These are phyloP conservation scores for Solanum phureja DNA, from an alignment of 257 asterid species.

Conservation along the genomic window DNA sequence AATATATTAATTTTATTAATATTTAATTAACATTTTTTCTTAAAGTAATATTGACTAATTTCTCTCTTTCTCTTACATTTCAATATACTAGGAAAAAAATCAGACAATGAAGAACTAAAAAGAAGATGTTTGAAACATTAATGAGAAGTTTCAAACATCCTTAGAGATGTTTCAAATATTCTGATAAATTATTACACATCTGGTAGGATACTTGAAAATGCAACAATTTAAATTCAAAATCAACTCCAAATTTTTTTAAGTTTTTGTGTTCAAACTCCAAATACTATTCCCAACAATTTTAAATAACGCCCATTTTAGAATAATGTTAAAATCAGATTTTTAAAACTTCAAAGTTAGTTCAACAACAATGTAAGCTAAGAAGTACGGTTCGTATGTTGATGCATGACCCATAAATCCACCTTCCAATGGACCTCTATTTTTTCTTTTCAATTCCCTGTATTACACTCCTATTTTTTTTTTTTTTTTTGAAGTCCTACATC, in stretches of 20 bases:
- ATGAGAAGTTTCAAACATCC: neutral
- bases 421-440: too few relatives aligned
- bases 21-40: too few relatives aligned
- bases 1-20: too few relatives aligned
- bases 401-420: too few relatives aligned
- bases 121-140: neutral
- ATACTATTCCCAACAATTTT: neutral
- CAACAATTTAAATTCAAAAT: neutral
- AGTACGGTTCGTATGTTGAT: too few relatives aligned
- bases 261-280: neutral
- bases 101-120: neutral
- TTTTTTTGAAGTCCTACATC: too few relatives aligned
- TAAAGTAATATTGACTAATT: too few relatives aligned
- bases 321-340: too few relatives aligned
- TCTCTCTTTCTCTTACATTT: neutral
- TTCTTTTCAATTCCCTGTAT: too few relatives aligned
- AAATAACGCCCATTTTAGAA: too few relatives aligned
- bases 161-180: neutral
- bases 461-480: too few relatives aligned
- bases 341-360: neutral
- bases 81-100: neutral
- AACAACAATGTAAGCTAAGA: neutral
- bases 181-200: too few relatives aligned
- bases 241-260: neutral
- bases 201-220: neutral